These are phyloP conservation scores for Cardiospermum halicacabum DNA, from an alignment of 345 rosid genomes.

Conservation along the genomic window DNA sequence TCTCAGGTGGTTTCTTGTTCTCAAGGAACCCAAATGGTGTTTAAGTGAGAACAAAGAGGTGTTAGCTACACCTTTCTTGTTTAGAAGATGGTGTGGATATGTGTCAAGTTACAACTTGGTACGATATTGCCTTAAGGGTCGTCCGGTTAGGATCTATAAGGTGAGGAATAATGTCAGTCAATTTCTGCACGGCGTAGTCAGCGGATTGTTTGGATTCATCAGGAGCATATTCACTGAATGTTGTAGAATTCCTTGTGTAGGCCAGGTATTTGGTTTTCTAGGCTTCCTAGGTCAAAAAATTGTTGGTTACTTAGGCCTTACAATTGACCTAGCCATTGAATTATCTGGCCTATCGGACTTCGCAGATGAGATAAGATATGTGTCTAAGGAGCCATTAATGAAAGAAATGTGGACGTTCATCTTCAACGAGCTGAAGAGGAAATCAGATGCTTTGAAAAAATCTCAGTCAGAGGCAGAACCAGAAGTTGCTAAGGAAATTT, in stretches of 20 bases:
- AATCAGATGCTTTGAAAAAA: no score
- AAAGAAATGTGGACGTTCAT: no score
- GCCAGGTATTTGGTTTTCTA: background rate
- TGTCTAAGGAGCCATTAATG: no score
- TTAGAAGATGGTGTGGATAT: slow-evolving; percentile 53
- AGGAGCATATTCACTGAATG: background rate
- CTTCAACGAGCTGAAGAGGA: no score
- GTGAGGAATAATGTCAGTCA: background rate
- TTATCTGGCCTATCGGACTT: no score
- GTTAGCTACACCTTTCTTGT: slow-evolving; percentile 22
- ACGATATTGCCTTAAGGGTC: slow-evolving; percentile 34
- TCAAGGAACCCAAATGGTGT: slow-evolving; percentile 10
- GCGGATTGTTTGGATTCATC: background rate
- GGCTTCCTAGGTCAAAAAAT: background rate
- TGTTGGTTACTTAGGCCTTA: background rate
- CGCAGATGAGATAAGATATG: no score
- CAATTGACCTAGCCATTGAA: no score
- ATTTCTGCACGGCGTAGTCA: background rate
- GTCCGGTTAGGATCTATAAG: slow-evolving; percentile 23
- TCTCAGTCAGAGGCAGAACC: no score
- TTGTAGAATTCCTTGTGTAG: background rate
- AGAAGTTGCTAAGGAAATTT: no score
- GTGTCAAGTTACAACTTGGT: slow-evolving; percentile 46
- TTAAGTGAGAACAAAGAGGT: slow-evolving; percentile 7
- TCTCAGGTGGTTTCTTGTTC: slow-evolving; percentile 17